Conservation (phyloP, 2,329 filamentous ascomycete genomes). For the Trichoderma sp. region DNA sequence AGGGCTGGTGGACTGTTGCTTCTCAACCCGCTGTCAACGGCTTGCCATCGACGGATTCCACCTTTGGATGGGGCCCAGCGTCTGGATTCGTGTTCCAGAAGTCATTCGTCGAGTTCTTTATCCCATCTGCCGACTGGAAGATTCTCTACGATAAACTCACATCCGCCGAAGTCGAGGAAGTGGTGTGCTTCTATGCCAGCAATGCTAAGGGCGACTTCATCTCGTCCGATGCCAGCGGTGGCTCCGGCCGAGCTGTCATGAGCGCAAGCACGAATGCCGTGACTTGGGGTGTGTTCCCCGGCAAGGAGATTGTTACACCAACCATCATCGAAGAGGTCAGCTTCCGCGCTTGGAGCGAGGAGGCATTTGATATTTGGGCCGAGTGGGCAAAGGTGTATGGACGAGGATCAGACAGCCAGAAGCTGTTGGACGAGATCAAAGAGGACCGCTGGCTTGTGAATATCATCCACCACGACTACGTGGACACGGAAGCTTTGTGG, state of each 20-base stretch:
- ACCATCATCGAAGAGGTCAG: constrained; percentile 96
- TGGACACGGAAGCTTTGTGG: constrained; percentile 72
- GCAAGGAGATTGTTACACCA: constrained; percentile 93
- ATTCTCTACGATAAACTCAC: constrained; percentile 61
- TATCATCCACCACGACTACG: constrained; percentile 77
- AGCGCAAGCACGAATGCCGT: constrained; percentile 78
- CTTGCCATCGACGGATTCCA: constrained; percentile 67
- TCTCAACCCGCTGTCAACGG: constrained; percentile 94
- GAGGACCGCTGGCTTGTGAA: constrained; percentile 86
- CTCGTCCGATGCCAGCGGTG: constrained; percentile 57
- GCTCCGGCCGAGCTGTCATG: constrained; percentile 32
- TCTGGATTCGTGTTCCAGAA: constrained; percentile 98
- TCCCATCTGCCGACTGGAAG: constrained; percentile 70
- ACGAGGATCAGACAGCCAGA: constrained; percentile 66
- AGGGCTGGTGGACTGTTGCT: constrained; percentile 94
- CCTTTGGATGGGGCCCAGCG: constrained; percentile 90
- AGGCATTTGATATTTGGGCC: constrained; percentile 91
- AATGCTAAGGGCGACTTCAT: constrained; percentile 76
- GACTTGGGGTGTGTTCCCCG: constrained; percentile 93
- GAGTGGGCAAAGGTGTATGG: constrained; percentile 92
- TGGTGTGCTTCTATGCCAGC: constrained; percentile 83
- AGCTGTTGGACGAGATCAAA: constrained; percentile 64
- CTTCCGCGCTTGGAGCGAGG: constrained; percentile 90
- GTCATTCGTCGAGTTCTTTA: constrained; percentile 95
- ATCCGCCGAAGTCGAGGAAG: constrained; percentile 56